Conservation (phyloP, 352 stramenopile species). For the Phytopythium aichiense region DNA sequence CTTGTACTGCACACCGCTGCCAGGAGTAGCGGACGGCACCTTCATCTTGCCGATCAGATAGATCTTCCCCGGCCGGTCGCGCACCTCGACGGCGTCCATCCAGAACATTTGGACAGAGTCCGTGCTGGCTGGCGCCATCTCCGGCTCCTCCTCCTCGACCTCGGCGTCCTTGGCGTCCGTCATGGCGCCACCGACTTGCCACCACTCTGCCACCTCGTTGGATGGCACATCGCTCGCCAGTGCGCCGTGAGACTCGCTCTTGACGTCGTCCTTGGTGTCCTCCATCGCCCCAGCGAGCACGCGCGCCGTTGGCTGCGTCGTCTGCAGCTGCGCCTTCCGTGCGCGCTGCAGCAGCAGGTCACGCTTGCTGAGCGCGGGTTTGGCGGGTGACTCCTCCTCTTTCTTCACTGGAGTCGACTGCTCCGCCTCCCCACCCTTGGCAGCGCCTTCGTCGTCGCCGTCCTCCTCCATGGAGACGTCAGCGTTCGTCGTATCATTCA, state of each 20-base stretch:
- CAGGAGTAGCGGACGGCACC: conserved; percentile 21
- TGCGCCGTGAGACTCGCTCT: not conserved
- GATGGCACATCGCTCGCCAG: conserved; percentile 55
- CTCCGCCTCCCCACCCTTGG: not conserved
- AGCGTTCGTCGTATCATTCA: conserved; percentile 7
- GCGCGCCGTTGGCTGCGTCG: conserved; percentile 51
- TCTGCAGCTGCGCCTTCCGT: conserved; percentile 50
- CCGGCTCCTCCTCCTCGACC: conserved; percentile 22
- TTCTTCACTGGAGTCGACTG: conserved; percentile 11
- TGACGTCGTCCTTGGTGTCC: conserved; percentile 11
- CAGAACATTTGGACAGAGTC: conserved; percentile 95
- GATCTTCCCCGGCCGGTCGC: conserved; percentile 91
- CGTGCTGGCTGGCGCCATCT: conserved; percentile 20
- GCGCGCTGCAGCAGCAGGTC: conserved; percentile 73
- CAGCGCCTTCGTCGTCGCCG: not conserved
- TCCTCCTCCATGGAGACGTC: conserved; percentile 25
- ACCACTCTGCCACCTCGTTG: conserved; percentile 87
- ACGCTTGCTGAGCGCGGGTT: conserved; percentile 57
- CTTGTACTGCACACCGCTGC: conserved; percentile 68
- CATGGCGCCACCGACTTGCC: conserved; percentile 41
- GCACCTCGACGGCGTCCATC: conserved; percentile 96
- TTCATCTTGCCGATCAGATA: conserved; percentile 98
- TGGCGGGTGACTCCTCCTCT: conserved; percentile 15
- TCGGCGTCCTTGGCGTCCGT: conserved; percentile 21
- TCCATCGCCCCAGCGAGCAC: conserved; percentile 42